Conservation (phyloP, 371 early-diverging fungal genomes). For the Actinomortierella ambigua region DNA sequence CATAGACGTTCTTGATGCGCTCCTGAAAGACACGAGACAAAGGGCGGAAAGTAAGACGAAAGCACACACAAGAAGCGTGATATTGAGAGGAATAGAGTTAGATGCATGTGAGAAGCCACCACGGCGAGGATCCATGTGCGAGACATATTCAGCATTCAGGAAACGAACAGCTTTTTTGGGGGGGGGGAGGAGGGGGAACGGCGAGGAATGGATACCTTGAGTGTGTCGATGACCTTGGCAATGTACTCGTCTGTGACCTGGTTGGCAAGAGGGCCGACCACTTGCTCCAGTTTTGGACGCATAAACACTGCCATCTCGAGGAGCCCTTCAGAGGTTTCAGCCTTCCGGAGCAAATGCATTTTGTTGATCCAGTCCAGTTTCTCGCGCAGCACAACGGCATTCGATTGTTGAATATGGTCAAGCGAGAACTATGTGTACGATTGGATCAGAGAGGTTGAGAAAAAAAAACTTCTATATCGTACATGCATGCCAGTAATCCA, state of each 20-base stretch:
- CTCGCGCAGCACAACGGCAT: conserved; percentile 76
- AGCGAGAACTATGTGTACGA: conserved; percentile 65
- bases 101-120: no score
- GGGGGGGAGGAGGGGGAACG: no score
- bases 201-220: conserved; percentile 53
- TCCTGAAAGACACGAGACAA: conserved; percentile 26
- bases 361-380: conserved; percentile 89
- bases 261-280: conserved; percentile 10
- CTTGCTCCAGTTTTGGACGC: conserved; percentile 30
- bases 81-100: no score
- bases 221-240: conserved; percentile 49
- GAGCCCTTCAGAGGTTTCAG: conserved; percentile 55
- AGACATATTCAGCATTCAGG: no score
- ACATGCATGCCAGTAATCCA: conserved; percentile 5
- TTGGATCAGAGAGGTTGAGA: neutral
- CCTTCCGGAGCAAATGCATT: conserved; percentile 67
- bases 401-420: conserved; percentile 71
- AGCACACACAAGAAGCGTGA: no score
- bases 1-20: conserved; percentile 61
- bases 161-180: no score
- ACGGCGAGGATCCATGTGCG: no score
- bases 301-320: conserved; percentile 29
- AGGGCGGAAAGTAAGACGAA: no score
- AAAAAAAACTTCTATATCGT: neutral
- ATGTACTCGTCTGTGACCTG: conserved; percentile 48